A percentile compares a stretch with the other conserved stretches of the same genome.
Conservation (phyloP, 208 protist genomes). For the Leishmania braziliensis region DNA sequence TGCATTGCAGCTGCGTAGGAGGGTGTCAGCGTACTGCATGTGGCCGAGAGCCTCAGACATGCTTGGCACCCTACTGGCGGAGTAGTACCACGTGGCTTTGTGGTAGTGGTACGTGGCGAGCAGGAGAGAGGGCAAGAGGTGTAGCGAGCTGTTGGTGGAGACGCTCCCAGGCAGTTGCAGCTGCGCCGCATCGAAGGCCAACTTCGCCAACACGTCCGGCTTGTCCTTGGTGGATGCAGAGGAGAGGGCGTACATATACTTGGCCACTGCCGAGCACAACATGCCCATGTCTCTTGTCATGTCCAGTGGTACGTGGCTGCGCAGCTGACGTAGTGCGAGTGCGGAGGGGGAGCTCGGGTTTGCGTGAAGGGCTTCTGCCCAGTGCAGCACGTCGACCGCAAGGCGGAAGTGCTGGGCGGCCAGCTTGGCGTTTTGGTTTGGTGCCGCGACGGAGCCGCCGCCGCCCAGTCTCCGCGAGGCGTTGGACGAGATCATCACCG, state of each 20-base stretch:
- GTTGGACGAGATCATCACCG: slow-evolving; percentile 5
- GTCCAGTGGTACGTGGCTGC: slow-evolving; percentile 37
- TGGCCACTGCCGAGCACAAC: slow-evolving; percentile 54
- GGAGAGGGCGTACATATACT: slow-evolving; percentile 72
- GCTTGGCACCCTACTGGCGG: slow-evolving; percentile 36
- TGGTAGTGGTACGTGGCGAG: slow-evolving; percentile 72
- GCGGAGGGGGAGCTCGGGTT: slow-evolving; percentile 32
- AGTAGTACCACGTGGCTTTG: slow-evolving; percentile 61
- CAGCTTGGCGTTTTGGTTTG: slow-evolving; percentile 50
- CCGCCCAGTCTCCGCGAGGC: slow-evolving; percentile 15
- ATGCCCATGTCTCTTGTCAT: slow-evolving; percentile 32
- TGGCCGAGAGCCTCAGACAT: slow-evolving; percentile 72
- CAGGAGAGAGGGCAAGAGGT: slow-evolving; percentile 52
- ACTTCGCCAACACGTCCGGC: slow-evolving; percentile 53
- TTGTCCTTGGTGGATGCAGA: slow-evolving; percentile 47
- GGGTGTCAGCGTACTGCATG: slow-evolving; percentile 53
- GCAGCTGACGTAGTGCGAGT: slow-evolving; percentile 37
- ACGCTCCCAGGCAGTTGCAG: slow-evolving; percentile 32
- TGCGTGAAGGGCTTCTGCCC: slow-evolving; percentile 31
- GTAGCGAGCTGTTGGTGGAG: slow-evolving; percentile 22
- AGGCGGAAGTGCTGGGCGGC: slow-evolving; percentile 52
- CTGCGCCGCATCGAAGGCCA: slow-evolving; percentile 51
- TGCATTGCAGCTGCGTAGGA: slow-evolving; percentile 38
- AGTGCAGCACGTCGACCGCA: slow-evolving; percentile 35
- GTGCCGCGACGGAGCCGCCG: slow-evolving; percentile 22